phyloP scores from a whole-genome alignment of 139 green algal genomes.

The Chlorella sp. region DNA sequence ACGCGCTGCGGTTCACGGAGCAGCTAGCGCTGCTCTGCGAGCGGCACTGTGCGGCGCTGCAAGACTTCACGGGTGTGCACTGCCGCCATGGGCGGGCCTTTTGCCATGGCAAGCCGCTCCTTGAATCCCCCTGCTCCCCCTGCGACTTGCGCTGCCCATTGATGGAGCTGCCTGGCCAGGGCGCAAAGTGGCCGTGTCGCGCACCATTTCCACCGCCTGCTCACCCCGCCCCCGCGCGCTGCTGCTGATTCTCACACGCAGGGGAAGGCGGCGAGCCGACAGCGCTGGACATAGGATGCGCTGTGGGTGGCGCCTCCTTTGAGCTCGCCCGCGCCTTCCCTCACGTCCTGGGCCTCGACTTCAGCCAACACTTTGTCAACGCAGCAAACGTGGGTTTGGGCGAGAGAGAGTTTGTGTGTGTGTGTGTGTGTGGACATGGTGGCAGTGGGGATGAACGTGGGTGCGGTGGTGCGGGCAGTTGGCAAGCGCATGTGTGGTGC shows the following conservation, averaged over 20 bases:
- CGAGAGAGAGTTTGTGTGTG: background rate
- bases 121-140: background rate
- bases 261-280: background rate
- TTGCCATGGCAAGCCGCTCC: background rate
- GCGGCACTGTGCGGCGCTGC: conserved; percentile 49
- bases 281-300: conserved; percentile 83
- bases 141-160: background rate
- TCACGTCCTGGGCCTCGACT: conserved; percentile 79
- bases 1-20: conserved; percentile 41
- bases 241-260: background rate
- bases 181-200: background rate
- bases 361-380: conserved; percentile 50
- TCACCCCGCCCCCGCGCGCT: background rate
- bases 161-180: background rate
- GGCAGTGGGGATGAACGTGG: background rate
- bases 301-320: conserved; percentile 73
- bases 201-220: background rate
- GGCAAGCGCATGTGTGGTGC: background rate
- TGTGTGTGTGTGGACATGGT: background rate
- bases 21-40: conserved; percentile 50
- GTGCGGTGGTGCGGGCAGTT: background rate
- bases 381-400: conserved; percentile 41
- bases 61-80: conserved; percentile 55
- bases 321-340: conserved; percentile 68
- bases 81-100: background rate